Base-by-base conservation (phyloP, 2,329 filamentous ascomycete species). In the Chaetomiaceae sp. region DNA sequence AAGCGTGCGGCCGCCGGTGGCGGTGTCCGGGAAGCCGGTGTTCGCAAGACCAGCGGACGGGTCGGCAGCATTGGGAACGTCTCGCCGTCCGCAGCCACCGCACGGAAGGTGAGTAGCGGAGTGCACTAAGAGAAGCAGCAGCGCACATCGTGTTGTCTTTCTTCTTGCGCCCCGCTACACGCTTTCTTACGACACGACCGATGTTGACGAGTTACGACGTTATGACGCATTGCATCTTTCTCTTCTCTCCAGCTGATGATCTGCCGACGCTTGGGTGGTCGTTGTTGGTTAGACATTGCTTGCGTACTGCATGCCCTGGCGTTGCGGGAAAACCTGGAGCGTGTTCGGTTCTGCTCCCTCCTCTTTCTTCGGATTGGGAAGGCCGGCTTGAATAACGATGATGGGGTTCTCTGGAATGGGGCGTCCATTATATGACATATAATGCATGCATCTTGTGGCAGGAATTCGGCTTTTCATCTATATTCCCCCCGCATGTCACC, bases 11-110 rank as follows among this genome's bases (percentile, higher is more conserved):
- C 47, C 31, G 59, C 37, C 17, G 51, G 50, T 7, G 77, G 80
- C 61, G 80, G 80, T 62, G 81, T 80, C 66, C 74, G 80, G 29
- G 74, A 74, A 33, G 75, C 70, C 20, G 80, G 76, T 45, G 70
- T 78, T 19, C 74, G 84, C 57, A 87, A 87, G 75, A 84, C 80
- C 4, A 86, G 83, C 62, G 83, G 83, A 34, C 77, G 84, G 38
- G 73, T 87, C 14, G 83, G 82, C 46, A 86, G 82, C 65, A 72
- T 80, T 20, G 50, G 54, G 7, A 47, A 52, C 47, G 69, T 69
- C 19, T 72, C 73, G n/a, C 71, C 70, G 48, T 71, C 75, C 22
- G 74, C 72, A 34, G 66, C 77, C 6, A 71, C 75, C 22, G 73
- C 72, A 36, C 74, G 80, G 56, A 83, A 83, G 70, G 75, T 82